A percentile compares a stretch with the other conserved stretches of the same genome.
These are phyloP conservation scores for Boletus eberwhitei DNA, from an alignment of 768 basidiomycete genomes.

Conservation along the genomic window DNA sequence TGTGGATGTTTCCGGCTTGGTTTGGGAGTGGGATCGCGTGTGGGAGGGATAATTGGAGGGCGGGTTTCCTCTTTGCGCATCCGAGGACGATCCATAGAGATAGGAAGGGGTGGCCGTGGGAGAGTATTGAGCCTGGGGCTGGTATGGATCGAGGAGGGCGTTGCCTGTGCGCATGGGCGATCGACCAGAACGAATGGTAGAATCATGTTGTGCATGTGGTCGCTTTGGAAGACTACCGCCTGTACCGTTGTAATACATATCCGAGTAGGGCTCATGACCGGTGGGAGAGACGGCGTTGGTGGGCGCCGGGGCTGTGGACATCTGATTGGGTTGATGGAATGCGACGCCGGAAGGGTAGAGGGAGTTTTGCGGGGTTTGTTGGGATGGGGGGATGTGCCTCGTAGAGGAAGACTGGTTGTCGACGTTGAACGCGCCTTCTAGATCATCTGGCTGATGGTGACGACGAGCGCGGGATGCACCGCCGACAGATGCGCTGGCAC, in stretches of 20 bases:
- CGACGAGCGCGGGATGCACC: slow-evolving; percentile 50
- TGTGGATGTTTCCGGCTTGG: slow-evolving; percentile 49
- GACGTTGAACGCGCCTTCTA: slow-evolving; percentile 51
- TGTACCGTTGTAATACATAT: slow-evolving; percentile 60
- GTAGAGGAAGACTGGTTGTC: slow-evolving; percentile 26
- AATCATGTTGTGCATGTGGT: slow-evolving; percentile 52
- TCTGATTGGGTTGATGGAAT: slow-evolving; percentile 52
- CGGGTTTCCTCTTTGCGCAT: slow-evolving; percentile 40
- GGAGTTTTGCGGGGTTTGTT: slow-evolving; percentile 41
- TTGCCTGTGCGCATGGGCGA: slow-evolving; percentile 62
- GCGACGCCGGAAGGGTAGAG: slow-evolving; percentile 58
- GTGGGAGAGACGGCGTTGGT: slow-evolving; percentile 36
- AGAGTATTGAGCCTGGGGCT: slow-evolving; percentile 62
- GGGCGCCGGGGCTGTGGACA: slow-evolving; percentile 30
- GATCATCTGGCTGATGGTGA: slow-evolving; percentile 67
- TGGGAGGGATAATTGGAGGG: slow-evolving; percentile 51
- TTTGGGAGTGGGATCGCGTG: slow-evolving; percentile 54
- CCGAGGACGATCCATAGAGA: slow-evolving; percentile 36
- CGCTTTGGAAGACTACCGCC: slow-evolving; percentile 51
- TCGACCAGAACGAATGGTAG: slow-evolving; percentile 47
- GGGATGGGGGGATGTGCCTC: slow-evolving; percentile 29
- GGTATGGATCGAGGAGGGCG: slow-evolving; percentile 65
- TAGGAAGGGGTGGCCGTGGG: slow-evolving; percentile 50
- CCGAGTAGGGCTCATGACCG: slow-evolving; percentile 48
- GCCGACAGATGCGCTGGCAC: slow-evolving; percentile 41